Percentiles rank a stretch among this genome's conserved stretches.
phyloP scores from a whole-genome alignment of 2,329 filamentous ascomycete genomes.

The Epicoccum sorghinum region DNA sequence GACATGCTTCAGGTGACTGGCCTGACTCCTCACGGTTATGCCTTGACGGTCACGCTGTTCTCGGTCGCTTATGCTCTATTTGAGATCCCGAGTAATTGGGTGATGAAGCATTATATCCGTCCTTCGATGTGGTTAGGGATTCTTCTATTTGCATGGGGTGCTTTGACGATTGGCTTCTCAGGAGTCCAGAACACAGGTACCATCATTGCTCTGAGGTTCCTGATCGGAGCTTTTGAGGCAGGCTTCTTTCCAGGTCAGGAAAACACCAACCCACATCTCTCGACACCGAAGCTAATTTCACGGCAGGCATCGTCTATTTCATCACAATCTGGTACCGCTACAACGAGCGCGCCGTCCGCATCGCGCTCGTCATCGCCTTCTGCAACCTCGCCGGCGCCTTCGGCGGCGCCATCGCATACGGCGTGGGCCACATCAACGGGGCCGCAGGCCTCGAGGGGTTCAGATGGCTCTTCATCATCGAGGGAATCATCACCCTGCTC shows the following conservation, averaged over 20 bases:
- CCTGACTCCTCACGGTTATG: conserved; percentile 65
- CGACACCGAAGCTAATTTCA: background rate
- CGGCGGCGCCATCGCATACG: conserved; percentile 63
- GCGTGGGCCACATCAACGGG: conserved; percentile 51
- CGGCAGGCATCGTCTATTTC: conserved; percentile 52
- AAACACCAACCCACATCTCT: too few relatives aligned
- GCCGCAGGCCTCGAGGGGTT: conserved; percentile 43
- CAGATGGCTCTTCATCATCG: conserved; percentile 36
- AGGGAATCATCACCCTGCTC: conserved; percentile 31
- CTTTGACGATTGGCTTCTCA: conserved; percentile 53
- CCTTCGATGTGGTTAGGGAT: conserved; percentile 49
- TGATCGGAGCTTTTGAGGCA: conserved; percentile 44
- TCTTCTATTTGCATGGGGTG: conserved; percentile 56
- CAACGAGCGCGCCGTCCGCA: conserved; percentile 63
- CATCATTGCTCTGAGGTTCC: conserved; percentile 50
- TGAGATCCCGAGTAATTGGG: conserved; percentile 63
- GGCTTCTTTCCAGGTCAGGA: conserved; percentile 36
- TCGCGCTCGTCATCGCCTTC: conserved; percentile 63
- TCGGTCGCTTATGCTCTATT: conserved; percentile 46
- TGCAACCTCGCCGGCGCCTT: conserved; percentile 63
- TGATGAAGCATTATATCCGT: conserved; percentile 62
- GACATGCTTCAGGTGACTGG: conserved; percentile 67
- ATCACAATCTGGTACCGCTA: conserved; percentile 63
- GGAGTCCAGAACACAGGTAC: conserved; percentile 51
- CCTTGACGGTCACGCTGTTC: conserved; percentile 37